Conservation (phyloP, 768 basidiomycete species). For the Lentinula edodes region DNA sequence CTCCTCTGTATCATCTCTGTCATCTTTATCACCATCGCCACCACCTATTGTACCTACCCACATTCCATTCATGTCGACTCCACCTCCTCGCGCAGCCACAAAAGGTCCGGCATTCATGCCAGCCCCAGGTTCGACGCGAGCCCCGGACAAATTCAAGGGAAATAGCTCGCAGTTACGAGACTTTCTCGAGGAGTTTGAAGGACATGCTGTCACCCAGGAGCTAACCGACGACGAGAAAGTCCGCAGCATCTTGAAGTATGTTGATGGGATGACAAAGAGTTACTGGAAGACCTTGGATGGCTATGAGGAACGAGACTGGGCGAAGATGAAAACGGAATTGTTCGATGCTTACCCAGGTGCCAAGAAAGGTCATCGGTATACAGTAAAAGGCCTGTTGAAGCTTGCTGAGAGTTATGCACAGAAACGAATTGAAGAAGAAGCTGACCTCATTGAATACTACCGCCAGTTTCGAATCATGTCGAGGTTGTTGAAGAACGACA, state of each 20-base stretch:
- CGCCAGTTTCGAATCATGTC: not conserved
- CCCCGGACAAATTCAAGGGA: no score
- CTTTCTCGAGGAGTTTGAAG: conserved; percentile 8
- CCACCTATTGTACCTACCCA: no score
- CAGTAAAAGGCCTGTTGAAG: not conserved
- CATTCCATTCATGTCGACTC: no score
- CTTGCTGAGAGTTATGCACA: not conserved
- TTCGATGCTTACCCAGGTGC: not conserved
- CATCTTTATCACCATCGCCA: no score
- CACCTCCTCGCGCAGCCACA: no score
- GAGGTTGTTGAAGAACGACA: not conserved
- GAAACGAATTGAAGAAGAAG: not conserved
- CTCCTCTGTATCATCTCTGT: no score
- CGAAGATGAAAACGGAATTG: conserved; percentile 8
- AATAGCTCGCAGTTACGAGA: not conserved
- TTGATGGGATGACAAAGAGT: conserved; percentile 6
- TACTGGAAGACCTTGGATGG: conserved; percentile 11
- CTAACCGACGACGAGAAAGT: conserved; percentile 8
- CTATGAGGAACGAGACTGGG: conserved; percentile 7
- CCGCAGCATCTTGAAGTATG: conserved; percentile 7
- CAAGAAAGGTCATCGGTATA: not conserved
- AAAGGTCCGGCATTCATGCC: no score
- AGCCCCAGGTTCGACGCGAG: no score
- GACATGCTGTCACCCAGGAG: conserved; percentile 3
- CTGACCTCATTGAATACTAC: not conserved